Conservation (phyloP, 2,329 filamentous ascomycete species). For the Lasiodiplodia gonubiensis region DNA sequence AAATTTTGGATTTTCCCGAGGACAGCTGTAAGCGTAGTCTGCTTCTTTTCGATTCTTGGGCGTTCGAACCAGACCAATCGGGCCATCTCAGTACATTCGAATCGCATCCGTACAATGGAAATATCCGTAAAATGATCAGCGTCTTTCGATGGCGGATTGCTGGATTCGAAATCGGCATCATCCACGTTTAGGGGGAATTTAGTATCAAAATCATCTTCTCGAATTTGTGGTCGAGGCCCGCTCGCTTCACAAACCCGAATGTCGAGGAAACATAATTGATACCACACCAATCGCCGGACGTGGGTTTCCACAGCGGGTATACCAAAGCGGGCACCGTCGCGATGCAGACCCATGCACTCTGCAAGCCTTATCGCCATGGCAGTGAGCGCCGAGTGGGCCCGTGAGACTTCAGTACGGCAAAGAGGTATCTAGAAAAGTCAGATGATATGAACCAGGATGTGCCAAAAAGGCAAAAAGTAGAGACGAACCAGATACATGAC, state of each 20-base stretch:
- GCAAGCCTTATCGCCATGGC: slow-evolving; percentile 75
- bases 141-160: slow-evolving; percentile 51
- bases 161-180: slow-evolving; percentile 64
- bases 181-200: slow-evolving; percentile 73
- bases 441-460: neutral
- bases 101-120: slow-evolving; percentile 70
- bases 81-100: slow-evolving; percentile 76
- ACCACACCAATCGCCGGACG: slow-evolving; percentile 74
- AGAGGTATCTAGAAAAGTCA: slow-evolving; percentile 64
- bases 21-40: slow-evolving; percentile 66
- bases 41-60: slow-evolving; percentile 66
- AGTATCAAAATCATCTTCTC: slow-evolving; percentile 77
- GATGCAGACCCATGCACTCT: slow-evolving; percentile 78
- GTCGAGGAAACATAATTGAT: slow-evolving; percentile 78
- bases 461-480: no score
- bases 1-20: slow-evolving; percentile 74
- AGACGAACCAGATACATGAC: slow-evolving; percentile 72
- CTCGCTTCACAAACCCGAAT: slow-evolving; percentile 76
- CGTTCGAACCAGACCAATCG: slow-evolving; percentile 73
- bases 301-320: slow-evolving; percentile 72
- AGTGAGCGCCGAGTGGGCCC: slow-evolving; percentile 74
- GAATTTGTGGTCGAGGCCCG: slow-evolving; percentile 72
- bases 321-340: slow-evolving; percentile 71
- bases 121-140: slow-evolving; percentile 68
- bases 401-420: slow-evolving; percentile 73